phyloP scores from a whole-genome alignment of 2,329 filamentous ascomycete species.

The Paecilomyces sp. region DNA sequence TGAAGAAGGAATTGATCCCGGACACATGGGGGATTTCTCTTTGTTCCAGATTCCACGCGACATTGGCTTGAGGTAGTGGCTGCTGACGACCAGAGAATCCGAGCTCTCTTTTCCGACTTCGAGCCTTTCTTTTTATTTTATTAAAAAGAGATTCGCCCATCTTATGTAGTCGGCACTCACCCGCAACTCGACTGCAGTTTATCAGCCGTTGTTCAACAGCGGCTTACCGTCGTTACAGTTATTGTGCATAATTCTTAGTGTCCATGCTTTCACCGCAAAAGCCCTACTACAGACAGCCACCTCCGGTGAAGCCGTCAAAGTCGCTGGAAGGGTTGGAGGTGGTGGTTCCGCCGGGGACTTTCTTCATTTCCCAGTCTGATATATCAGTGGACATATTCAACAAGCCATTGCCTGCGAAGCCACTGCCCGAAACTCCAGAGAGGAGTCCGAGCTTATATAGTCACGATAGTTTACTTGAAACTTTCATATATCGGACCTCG shows the following conservation, averaged over 20 bases:
- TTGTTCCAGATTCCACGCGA: not conserved
- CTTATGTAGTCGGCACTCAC: not conserved
- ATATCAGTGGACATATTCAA: constrained; percentile 21
- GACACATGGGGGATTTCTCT: not conserved
- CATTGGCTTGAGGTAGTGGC: not conserved
- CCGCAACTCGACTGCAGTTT: not conserved
- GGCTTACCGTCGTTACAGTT: not conserved
- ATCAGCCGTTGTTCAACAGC: not conserved
- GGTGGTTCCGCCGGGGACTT: constrained; percentile 23
- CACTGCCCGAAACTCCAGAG: constrained; percentile 4
- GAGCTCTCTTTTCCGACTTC: not conserved
- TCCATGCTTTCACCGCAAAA: constrained; percentile 9
- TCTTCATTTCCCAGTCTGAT: constrained; percentile 12
- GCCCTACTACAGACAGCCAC: constrained; percentile 16
- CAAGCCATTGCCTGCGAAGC: constrained; percentile 8
- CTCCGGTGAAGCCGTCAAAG: constrained; percentile 25
- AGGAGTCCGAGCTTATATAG: constrained; percentile 6
- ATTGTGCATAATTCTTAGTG: not conserved
- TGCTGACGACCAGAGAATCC: not conserved
- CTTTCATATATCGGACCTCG: constrained; percentile 1
- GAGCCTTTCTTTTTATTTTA: not conserved
- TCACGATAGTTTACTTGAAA: constrained; percentile 4
- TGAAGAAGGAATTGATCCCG: not conserved
- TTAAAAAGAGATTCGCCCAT: not conserved
- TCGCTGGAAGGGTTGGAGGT: constrained; percentile 31